These are phyloP conservation scores for Hypoxylon trugodes DNA, from an alignment of 495 filamentous ascomycete species.

Conservation along the genomic window DNA sequence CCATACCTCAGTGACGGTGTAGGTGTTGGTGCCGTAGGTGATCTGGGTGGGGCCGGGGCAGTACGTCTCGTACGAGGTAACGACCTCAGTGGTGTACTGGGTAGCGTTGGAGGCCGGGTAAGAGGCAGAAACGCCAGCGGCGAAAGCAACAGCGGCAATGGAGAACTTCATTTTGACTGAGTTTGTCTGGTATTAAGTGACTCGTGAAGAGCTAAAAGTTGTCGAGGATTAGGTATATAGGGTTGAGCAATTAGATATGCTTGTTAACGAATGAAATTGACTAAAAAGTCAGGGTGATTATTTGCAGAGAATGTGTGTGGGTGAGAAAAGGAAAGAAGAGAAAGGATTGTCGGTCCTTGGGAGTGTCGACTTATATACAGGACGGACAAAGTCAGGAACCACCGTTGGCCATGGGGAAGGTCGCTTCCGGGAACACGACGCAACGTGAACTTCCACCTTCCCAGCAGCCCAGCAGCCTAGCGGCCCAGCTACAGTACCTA, in stretches of 20 bases:
- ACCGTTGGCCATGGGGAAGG: constrained; percentile 34
- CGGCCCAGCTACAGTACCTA: no score
- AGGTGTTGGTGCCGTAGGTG: constrained; percentile 73
- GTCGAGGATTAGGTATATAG: constrained; percentile 38
- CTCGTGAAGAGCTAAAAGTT: constrained; percentile 48
- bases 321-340: constrained; percentile 50
- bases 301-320: constrained; percentile 58
- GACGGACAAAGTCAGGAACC: no score
- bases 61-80: constrained; percentile 84
- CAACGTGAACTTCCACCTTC: constrained; percentile 33
- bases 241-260: constrained; percentile 43
- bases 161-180: constrained; percentile 89
- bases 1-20: constrained; percentile 76
- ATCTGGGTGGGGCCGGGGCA: constrained; percentile 81
- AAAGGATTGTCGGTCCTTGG: constrained; percentile 40
- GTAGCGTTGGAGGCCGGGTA: constrained; percentile 58
- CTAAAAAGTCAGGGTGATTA: constrained; percentile 62
- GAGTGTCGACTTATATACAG: constrained; percentile 52
- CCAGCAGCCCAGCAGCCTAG: constrained; percentile 3
- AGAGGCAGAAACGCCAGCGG: constrained; percentile 69
- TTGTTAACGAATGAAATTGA: constrained; percentile 67
- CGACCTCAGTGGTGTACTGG: constrained; percentile 75
- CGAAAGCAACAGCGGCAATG: constrained; percentile 62
- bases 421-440: constrained; percentile 25
- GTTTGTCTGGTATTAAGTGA: constrained; percentile 58